phyloP scores from a whole-genome alignment of 768 basidiomycete genomes.

The Lactifluus volemus region DNA sequence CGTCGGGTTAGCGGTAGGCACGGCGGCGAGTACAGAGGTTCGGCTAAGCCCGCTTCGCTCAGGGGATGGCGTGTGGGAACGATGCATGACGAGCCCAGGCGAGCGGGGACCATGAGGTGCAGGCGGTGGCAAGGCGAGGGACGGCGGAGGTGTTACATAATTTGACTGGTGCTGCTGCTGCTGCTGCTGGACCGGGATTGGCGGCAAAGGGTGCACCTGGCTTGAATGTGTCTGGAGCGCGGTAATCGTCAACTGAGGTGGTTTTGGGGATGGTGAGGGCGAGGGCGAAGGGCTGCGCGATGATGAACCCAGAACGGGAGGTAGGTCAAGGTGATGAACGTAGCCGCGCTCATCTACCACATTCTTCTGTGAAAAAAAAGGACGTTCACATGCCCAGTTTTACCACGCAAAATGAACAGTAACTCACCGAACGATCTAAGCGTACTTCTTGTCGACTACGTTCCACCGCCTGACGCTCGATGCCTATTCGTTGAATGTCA shows the following conservation, averaged over 20 bases:
- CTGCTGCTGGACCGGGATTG: slow-evolving; percentile 23
- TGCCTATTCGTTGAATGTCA: slow-evolving; percentile 60
- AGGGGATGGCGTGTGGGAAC: slow-evolving; percentile 68
- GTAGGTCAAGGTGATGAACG: slow-evolving; percentile 26
- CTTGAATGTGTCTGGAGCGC: slow-evolving; percentile 23
- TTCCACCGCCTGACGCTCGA: slow-evolving; percentile 55
- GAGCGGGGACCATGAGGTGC: slow-evolving; percentile 68
- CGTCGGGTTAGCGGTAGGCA: neutral
- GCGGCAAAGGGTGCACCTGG: slow-evolving; percentile 32
- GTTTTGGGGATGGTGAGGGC: slow-evolving; percentile 33
- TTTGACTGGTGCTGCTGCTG: neutral
- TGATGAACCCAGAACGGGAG: slow-evolving; percentile 26
- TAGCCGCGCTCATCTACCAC: slow-evolving; percentile 30
- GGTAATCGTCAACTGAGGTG: slow-evolving; percentile 27
- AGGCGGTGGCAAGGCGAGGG: slow-evolving; percentile 56
- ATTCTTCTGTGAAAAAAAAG: slow-evolving; percentile 25
- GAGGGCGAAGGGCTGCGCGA: slow-evolving; percentile 40
- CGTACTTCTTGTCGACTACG: slow-evolving; percentile 59
- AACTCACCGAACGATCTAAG: slow-evolving; percentile 57
- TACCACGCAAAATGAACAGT: neutral
- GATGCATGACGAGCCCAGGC: slow-evolving; percentile 36
- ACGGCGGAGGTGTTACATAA: slow-evolving; percentile 25
- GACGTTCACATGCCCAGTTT: neutral
- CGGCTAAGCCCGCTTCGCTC: slow-evolving; percentile 29
- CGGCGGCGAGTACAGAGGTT: neutral